Percentiles rank a stretch among this genome's conserved stretches.
These are phyloP conservation scores for Phytophthora foliorum DNA, from an alignment of 352 stramenopile genomes.

Conservation along the genomic window DNA sequence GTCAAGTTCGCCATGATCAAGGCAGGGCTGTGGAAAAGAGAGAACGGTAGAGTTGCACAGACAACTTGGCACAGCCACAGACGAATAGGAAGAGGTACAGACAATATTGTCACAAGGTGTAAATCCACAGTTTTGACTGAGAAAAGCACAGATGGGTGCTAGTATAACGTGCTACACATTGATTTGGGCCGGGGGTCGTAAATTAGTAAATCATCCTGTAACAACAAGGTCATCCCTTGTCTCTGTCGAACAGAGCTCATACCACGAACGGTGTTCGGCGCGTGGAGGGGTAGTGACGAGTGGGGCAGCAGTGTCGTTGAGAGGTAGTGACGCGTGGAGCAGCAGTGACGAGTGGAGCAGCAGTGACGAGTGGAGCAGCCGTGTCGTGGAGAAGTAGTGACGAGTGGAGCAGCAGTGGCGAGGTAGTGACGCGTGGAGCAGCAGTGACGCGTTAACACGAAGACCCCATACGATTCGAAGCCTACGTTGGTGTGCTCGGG, in stretches of 20 bases:
- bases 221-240: too few species aligned
- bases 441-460: too few species aligned
- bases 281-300: too few species aligned
- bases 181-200: not conserved
- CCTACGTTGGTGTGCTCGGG: too few species aligned
- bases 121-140: conserved; percentile 16
- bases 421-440: too few species aligned
- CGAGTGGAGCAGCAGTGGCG: not conserved
- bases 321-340: not conserved
- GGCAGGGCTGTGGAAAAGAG: too few species aligned
- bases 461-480: too few species aligned
- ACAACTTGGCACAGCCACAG: conserved; percentile 1
- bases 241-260: too few species aligned
- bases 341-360: not conserved
- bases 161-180: conserved; percentile 5
- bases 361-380: not conserved
- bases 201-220: not conserved
- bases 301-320: too few species aligned
- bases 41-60: conserved; percentile 17
- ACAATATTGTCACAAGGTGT: conserved; percentile 6
- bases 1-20: too few species aligned
- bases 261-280: too few species aligned
- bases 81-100: not conserved
- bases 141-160: conserved; percentile 11
- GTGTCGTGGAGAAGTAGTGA: too few species aligned